Percentiles rank a stretch among this genome's conserved stretches.
Conservation (phyloP, 371 early-diverging fungal species). For the Furculomyces boomerangus region DNA sequence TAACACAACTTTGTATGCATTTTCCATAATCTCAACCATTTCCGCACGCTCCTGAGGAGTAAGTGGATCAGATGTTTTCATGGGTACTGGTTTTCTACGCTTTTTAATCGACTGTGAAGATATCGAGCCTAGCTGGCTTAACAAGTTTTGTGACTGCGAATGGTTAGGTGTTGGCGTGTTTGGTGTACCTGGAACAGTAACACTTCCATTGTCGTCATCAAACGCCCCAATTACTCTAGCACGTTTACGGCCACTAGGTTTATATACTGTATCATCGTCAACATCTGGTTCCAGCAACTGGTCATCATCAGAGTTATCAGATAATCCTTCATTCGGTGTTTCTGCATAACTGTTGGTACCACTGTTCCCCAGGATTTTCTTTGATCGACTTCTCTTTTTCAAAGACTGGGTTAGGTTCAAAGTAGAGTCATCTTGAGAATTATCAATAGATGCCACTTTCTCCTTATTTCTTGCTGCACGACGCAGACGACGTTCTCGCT, state of each 20-base stretch:
- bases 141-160: neutral
- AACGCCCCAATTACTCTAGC: neutral
- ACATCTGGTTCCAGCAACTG: too few species aligned
- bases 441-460: neutral
- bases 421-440: neutral
- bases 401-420: neutral
- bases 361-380: neutral
- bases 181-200: neutral
- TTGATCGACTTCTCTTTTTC: constrained; percentile 2
- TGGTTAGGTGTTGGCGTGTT: neutral
- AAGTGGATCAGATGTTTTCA: constrained; percentile 12
- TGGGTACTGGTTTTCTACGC: neutral
- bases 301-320: neutral
- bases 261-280: neutral
- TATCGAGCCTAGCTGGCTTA: too few species aligned
- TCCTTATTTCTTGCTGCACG: constrained; percentile 1
- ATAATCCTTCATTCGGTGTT: neutral
- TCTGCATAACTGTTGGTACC: neutral
- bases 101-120: too few species aligned
- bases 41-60: constrained; percentile 13
- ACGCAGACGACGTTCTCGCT: constrained; percentile 24
- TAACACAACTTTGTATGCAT: constrained; percentile 9
- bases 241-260: constrained; percentile 2
- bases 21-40: constrained; percentile 10
- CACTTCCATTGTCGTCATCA: neutral